Evolutionary conservation across 768 basidiomycete genomes (phyloP).

Genomic region (Collybia sp.): DNA sequence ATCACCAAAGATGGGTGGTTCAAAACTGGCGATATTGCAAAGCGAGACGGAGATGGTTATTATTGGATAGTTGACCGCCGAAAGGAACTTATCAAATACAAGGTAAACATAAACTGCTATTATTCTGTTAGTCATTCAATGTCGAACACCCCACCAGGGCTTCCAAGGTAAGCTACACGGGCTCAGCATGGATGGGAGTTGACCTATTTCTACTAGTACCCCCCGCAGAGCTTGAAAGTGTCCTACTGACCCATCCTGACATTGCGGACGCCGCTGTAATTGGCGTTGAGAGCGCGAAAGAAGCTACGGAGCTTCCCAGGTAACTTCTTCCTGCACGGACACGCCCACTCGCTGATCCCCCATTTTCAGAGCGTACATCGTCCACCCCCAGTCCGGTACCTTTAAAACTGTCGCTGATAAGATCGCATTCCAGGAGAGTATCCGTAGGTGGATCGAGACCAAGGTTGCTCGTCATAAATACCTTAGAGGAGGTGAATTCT

Average conservation of each 20-base stretch:
- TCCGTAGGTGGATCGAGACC: conserved; percentile 62
- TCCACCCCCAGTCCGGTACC: conserved; percentile 37
- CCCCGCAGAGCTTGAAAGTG: conserved; percentile 80
- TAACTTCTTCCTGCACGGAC: conserved; percentile 16
- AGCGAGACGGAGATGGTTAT: conserved; percentile 63
- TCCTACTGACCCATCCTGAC: conserved; percentile 70
- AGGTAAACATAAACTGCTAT: conserved; percentile 26
- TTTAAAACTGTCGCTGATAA: conserved; percentile 30
- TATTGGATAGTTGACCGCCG: conserved; percentile 71
- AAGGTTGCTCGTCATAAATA: conserved; percentile 75
- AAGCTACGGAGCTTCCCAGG: conserved; percentile 83
- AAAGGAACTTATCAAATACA: conserved; percentile 78
- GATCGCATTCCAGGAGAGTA: conserved; percentile 38
- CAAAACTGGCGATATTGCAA: conserved; percentile 83
- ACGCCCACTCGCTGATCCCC: neutral
- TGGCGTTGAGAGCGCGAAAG: conserved; percentile 57
- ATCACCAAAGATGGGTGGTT: conserved; percentile 80
- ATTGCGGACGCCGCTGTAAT: conserved; percentile 82
- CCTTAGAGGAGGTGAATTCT: conserved; percentile 58
- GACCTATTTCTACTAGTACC: conserved; percentile 47
- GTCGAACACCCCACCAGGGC: conserved; percentile 35
- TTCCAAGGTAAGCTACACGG: conserved; percentile 55
- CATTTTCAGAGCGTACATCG: conserved; percentile 54
- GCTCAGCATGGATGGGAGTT: neutral
- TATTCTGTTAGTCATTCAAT: neutral